phyloP scores from a whole-genome alignment of 228 moss, liverwort and hornwort genomes.

The Sphagnum magellanicum region DNA sequence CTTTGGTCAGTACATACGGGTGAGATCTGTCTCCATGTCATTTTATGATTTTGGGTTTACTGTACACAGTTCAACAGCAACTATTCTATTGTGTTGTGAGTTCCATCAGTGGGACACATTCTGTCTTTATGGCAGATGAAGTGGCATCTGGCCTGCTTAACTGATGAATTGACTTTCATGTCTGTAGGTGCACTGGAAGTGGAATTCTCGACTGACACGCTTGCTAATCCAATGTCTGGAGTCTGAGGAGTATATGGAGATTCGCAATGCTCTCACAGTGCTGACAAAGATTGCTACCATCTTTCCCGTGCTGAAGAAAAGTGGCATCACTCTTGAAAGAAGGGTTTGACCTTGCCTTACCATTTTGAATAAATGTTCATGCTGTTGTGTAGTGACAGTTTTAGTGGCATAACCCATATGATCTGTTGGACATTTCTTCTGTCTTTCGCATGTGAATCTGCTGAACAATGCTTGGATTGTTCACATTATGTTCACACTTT shows the following conservation, averaged over 20 bases:
- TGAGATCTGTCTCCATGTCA: conserved; percentile 9
- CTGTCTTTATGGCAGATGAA: too few relatives aligned
- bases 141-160: too few relatives aligned
- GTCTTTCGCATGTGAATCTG: too few relatives aligned
- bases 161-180: too few relatives aligned
- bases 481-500: too few relatives aligned
- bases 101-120: too few relatives aligned
- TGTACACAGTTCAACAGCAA: neutral
- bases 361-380: neutral
- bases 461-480: too few relatives aligned
- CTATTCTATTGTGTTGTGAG: too few relatives aligned
- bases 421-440: too few relatives aligned
- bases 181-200: conserved; percentile 88
- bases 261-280: conserved; percentile 92
- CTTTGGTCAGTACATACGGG: conserved; percentile 82
- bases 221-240: conserved; percentile 94
- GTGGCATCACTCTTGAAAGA: conserved; percentile 85
- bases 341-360: conserved; percentile 34
- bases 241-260: conserved; percentile 97
- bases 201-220: conserved; percentile 93
- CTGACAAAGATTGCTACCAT: conserved; percentile 94
- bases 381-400: too few relatives aligned
- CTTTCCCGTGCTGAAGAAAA: conserved; percentile 95
- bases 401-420: too few relatives aligned
- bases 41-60: neutral